Conservation (phyloP, 2,329 filamentous ascomycete genomes). For the Aspergillus novoparasiticus region DNA sequence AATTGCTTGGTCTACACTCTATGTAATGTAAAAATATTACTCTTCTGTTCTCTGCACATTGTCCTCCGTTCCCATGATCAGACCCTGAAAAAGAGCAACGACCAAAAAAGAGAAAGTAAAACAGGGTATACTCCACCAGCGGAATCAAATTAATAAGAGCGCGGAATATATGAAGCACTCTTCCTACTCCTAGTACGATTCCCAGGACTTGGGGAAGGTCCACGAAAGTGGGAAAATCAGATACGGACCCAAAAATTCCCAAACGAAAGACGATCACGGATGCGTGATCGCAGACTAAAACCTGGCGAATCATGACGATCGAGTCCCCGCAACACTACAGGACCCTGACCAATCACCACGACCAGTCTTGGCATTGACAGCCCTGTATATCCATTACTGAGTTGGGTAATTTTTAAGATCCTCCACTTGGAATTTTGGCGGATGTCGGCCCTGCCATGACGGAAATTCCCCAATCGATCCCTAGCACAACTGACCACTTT, state of each 20-base stretch:
- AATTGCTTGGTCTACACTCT: not conserved
- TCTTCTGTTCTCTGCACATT: too few relatives aligned
- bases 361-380: not conserved
- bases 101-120: not conserved
- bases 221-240: not conserved
- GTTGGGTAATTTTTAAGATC: constrained; percentile 6
- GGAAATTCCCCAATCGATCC: not conserved
- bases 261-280: not conserved
- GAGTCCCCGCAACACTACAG: not conserved
- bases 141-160: not conserved
- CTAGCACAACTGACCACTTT: not conserved
- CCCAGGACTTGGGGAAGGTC: not conserved
- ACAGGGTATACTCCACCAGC: not conserved
- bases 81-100: not conserved
- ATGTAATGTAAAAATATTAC: too few relatives aligned
- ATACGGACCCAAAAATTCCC: not conserved
- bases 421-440: not conserved
- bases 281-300: not conserved
- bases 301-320: not conserved
- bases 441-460: not conserved
- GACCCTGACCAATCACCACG: not conserved
- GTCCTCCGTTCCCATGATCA: too few relatives aligned
- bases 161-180: not conserved
- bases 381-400: constrained; percentile 1
- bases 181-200: not conserved